Evolutionary conservation across 805 yeast genomes (phyloP), one percentile per base, ranked within the genome.

Genomic region (Wickerhamiella shivajii): DNA sequence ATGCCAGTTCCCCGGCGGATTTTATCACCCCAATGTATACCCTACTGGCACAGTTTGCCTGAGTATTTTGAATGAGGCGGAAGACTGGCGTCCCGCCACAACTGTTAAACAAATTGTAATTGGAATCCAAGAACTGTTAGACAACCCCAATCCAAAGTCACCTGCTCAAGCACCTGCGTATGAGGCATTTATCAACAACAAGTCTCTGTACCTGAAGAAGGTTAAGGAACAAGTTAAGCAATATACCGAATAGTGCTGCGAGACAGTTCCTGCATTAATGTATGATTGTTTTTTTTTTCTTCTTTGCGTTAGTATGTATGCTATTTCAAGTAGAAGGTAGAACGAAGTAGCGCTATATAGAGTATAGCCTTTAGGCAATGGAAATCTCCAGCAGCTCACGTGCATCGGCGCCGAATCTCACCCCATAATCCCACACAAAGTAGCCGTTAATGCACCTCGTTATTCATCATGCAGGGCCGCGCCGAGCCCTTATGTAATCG

Each of bases 111-210:
- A 87, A 52, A 77, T 90, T 38, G 75, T 78, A 2, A 60, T 84
- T 40, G 99, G 98, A 4, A 74, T 90, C 33, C 99, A 90, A 56
- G 95, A 85, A 54, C 64, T 90, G 36, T 63, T 90, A 40, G 80
- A 78, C 49, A 67, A 74, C 23, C 99, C 99, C 23, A 90, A 90
- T 52, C 93, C 93, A 15, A 75, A 75, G 41, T 84, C 96, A 0
- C 98, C 98, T 2, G 98, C 98, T 0, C 98, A 90, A 58, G 90
- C 83, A 44, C 93, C 93, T 3, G 97, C 98, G 2, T 90, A 85
- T 34, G 27, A 41, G 15, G 45, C 47, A 12, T 85, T 71, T 50
- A 68, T 69, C 13, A 72, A 71, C 51, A 80, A 83, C 52, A 68
- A 67, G 48, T 61, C 63, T 0, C 33, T 67, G 26, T 90, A 90